These are phyloP conservation scores for Xylaria polymorpha DNA, from an alignment of 2,329 filamentous ascomycete species.

Conservation along the genomic window DNA sequence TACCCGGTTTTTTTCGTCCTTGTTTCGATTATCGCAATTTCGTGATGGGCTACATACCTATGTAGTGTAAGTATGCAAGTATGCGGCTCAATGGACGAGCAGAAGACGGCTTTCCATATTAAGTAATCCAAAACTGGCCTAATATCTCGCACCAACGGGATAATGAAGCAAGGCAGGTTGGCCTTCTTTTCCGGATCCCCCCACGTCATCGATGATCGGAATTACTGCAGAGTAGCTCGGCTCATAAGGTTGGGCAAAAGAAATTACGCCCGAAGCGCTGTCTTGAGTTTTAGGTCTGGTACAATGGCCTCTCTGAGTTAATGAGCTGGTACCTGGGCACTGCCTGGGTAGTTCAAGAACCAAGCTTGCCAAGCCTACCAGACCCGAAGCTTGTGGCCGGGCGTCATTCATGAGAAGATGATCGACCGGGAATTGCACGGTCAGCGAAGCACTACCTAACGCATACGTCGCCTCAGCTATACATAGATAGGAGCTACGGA, in stretches of 20 bases:
- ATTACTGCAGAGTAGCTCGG: not conserved
- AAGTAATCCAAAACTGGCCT: constrained; percentile 13
- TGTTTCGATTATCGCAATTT: constrained; percentile 4
- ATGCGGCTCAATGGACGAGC: constrained; percentile 25
- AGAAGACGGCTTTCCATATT: constrained; percentile 21
- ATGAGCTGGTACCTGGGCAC: not conserved
- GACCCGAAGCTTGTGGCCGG: not conserved
- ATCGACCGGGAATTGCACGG: constrained; percentile 22
- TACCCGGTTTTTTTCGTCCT: not conserved
- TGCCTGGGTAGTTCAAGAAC: not conserved
- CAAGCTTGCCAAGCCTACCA: not conserved
- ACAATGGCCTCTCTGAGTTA: not conserved
- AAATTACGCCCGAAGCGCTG: not conserved
- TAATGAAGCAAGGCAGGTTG: constrained; percentile 6
- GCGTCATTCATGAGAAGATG: constrained; percentile 15
- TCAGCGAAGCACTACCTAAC: constrained; percentile 10
- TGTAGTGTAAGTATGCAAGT: not conserved
- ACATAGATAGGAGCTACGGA: not conserved
- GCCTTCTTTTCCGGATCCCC: not conserved
- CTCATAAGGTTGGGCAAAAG: not conserved
- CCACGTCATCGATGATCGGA: constrained; percentile 13
- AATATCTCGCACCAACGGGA: constrained; percentile 11
- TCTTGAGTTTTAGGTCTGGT: not conserved
- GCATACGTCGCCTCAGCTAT: not conserved
- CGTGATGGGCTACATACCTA: not conserved